A percentile compares a stretch with the other conserved stretches of the same genome.
These are phyloP conservation scores for Orbilia quercus DNA, from an alignment of 2,329 filamentous ascomycete species.

Conservation along the genomic window DNA sequence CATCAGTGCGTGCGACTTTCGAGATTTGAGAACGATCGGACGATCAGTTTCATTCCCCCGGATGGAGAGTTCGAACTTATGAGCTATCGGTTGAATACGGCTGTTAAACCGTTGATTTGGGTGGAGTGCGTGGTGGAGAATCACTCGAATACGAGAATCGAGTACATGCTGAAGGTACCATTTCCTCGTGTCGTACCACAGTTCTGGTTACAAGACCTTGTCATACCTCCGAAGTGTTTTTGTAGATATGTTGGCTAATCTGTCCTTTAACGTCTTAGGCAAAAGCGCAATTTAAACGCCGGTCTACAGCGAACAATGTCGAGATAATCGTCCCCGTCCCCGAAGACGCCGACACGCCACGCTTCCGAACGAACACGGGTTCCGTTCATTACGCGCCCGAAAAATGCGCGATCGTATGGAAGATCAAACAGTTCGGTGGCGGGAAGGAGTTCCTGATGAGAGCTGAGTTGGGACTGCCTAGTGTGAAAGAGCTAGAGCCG, in stretches of 20 bases:
- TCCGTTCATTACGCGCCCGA: slow-evolving; percentile 97
- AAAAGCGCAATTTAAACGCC: slow-evolving; percentile 95
- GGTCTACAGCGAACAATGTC: slow-evolving; percentile 97
- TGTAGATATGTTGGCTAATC: background rate
- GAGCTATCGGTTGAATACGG: slow-evolving; percentile 96
- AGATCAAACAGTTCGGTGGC: slow-evolving; percentile 99
- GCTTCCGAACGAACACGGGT: slow-evolving; percentile 97
- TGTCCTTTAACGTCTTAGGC: slow-evolving; percentile 65
- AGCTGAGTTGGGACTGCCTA: slow-evolving; percentile 91
- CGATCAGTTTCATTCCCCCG: slow-evolving; percentile 97
- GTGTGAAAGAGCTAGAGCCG: slow-evolving; percentile 79
- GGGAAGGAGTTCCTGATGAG: slow-evolving; percentile 99
- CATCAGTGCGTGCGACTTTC: slow-evolving; percentile 97
- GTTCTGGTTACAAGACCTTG: too few species aligned
- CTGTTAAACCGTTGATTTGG: slow-evolving; percentile 96
- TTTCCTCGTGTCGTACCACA: background rate
- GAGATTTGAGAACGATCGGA: slow-evolving; percentile 97
- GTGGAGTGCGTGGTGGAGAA: slow-evolving; percentile 97
- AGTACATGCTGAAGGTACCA: slow-evolving; percentile 92
- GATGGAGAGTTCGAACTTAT: slow-evolving; percentile 99
- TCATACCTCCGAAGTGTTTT: too few species aligned
- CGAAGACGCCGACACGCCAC: slow-evolving; percentile 93
- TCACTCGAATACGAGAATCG: slow-evolving; percentile 92
- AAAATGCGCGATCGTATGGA: slow-evolving; percentile 98
- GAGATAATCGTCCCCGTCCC: slow-evolving; percentile 97